Base-by-base conservation (phyloP, 345 rosid species). In the Arabis hirsuta region DNA sequence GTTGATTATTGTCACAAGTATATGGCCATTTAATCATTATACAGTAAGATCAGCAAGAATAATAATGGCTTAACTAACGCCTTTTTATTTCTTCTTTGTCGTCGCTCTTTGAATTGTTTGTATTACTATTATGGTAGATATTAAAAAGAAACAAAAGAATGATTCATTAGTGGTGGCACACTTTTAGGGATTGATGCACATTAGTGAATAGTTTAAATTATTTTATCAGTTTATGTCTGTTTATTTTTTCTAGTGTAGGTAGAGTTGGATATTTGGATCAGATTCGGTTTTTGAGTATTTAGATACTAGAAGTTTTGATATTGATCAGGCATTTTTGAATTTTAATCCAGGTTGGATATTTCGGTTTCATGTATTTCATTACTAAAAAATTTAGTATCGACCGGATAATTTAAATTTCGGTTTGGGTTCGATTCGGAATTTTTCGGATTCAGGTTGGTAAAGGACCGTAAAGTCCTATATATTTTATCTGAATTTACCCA, bases 171-270 rank as follows among this genome's bases (percentile, higher is more conserved):
- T 53, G 48, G 73, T 67, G 56, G 51, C 64, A 61, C 36, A 12
- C 63, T 61, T 46, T 60, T 75, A 39, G 79, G 79, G 79, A 75
- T 75, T 54, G 79, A 75, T 75, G 79, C 79, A 53, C 64, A 36
- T 54, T 60, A 68, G 69, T 75, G 56, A 61, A 44, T 67, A 68
- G 20, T 67, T 66, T 22, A 22, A 31, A 4, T 26, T 53, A 11
- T 75, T 53, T 60, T 67, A 52, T 5, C 41, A 16, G 67, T 67
- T 74, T 67, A 27, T 51, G 62, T 51, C 31, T 73, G 57, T 65
- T 65, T 45, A 53, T 64, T 47, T 57, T 64, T 47, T 65, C 51
- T 36, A 50, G 77, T 54, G 24, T 50, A 29, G 24, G 24, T 22
- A 22, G 24, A 22, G 24, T 22, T 22, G 24, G 24, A 22, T 22